Evolutionary conservation across 306 rosid species (phyloP).

Genomic region (Canavalia gladiata): DNA sequence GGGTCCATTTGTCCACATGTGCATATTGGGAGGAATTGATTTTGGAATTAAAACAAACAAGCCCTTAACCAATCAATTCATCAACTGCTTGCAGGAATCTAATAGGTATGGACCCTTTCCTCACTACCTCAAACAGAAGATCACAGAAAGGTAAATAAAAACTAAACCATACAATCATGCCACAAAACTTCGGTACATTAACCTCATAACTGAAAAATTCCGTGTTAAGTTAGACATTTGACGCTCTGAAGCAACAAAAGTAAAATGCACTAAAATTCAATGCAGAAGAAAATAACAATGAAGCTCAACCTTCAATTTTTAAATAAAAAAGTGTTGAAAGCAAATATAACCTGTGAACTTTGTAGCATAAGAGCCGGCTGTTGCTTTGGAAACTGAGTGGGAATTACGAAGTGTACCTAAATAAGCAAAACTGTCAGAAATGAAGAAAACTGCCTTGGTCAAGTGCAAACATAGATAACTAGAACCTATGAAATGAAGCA

Average conservation of each 20-base stretch:
- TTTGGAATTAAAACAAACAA: not conserved
- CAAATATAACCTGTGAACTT: conserved; percentile 83
- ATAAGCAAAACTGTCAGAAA: conserved; percentile 45
- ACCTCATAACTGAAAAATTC: conserved; percentile 19
- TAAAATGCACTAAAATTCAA: conserved; percentile 8
- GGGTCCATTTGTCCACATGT: no score
- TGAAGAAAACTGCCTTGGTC: not conserved
- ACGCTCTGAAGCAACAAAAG: conserved; percentile 17
- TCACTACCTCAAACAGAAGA: conserved; percentile 32
- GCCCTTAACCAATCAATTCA: not conserved
- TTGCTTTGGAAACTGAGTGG: conserved; percentile 95
- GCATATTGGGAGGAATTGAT: no score
- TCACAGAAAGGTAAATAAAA: not conserved
- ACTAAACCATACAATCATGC: conserved; percentile 11
- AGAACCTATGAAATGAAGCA: conserved; percentile 4
- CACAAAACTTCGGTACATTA: conserved; percentile 8
- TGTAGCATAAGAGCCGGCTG: conserved; percentile 85
- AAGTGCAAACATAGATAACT: conserved; percentile 18
- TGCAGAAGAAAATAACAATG: not conserved
- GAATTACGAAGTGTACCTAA: conserved; percentile 76
- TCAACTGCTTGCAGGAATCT: conserved; percentile 27
- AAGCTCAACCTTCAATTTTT: not conserved
- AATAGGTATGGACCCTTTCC: not conserved
- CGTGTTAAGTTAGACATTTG: not conserved
- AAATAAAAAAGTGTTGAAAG: conserved; percentile 20